A percentile compares a stretch with the other conserved stretches of the same genome.
Conservation (phyloP, 179 eudicot genomes). For the Beta macrorhiza region DNA sequence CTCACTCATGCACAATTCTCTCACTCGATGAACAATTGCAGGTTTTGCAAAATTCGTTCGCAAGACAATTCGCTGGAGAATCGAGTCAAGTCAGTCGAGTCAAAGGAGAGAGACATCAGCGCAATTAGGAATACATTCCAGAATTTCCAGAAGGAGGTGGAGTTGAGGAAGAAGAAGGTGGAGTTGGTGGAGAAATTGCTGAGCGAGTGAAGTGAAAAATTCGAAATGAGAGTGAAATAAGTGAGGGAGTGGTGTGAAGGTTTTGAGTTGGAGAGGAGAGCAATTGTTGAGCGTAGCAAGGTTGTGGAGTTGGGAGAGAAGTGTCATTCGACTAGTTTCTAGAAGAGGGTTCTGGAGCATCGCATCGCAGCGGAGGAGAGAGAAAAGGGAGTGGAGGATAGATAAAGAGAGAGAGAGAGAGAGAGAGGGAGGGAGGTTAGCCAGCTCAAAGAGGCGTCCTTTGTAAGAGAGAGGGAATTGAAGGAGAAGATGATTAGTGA, state of each 20-base stretch:
- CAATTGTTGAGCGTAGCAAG: slow-evolving; percentile 1
- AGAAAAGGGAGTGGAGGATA: slow-evolving; percentile 1
- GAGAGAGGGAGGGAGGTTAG: neutral
- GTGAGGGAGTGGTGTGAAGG: slow-evolving; percentile 19
- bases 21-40: slow-evolving; percentile 24
- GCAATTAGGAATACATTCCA: neutral
- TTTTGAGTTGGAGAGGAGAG: slow-evolving; percentile 19
- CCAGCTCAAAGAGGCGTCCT: neutral
- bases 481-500: slow-evolving; percentile 13
- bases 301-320: slow-evolving; percentile 20
- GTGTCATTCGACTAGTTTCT: neutral
- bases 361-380: slow-evolving; percentile 9
- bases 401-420: no score
- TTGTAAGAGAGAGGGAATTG: neutral
- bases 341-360: slow-evolving; percentile 11
- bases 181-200: slow-evolving; percentile 15
- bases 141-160: slow-evolving; percentile 8
- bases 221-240: slow-evolving; percentile 16
- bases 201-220: neutral
- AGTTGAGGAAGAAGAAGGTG: slow-evolving; percentile 8
- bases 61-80: neutral
- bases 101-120: slow-evolving; percentile 14
- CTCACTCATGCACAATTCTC: slow-evolving; percentile 5
- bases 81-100: slow-evolving; percentile 10
- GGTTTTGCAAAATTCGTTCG: neutral